Percentiles rank a stretch among this genome's conserved stretches.
phyloP scores from a whole-genome alignment of 805 yeast species.

The Sugiyamaella chiloensis region DNA sequence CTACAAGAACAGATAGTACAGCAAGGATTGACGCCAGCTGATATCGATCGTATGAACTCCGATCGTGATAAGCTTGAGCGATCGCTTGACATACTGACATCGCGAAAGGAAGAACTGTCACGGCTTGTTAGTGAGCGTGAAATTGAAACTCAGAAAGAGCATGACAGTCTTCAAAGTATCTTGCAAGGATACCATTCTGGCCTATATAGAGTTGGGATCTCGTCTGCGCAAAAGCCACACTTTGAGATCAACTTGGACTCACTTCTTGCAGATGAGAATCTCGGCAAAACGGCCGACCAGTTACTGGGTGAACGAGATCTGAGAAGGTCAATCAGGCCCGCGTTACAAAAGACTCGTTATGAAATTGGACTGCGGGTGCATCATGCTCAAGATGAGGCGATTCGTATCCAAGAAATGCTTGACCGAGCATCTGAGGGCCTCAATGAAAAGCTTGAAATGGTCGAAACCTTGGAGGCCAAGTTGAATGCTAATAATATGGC shows the following conservation, averaged over 20 bases:
- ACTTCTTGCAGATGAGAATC: constrained; percentile 41
- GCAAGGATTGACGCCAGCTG: constrained; percentile 59
- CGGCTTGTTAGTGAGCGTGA: constrained; percentile 50
- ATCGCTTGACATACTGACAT: constrained; percentile 46
- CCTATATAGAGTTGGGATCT: constrained; percentile 47
- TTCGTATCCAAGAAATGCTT: constrained; percentile 55
- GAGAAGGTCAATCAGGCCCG: constrained; percentile 35
- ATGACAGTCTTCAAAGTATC: constrained; percentile 50
- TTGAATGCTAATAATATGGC: constrained; percentile 50
- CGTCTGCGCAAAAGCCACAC: constrained; percentile 20
- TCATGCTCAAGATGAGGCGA: constrained; percentile 52
- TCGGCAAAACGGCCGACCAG: constrained; percentile 46
- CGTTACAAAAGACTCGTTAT: constrained; percentile 45
- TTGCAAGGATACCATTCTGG: constrained; percentile 55
- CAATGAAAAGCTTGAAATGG: constrained; percentile 52
- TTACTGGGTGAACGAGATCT: constrained; percentile 40
- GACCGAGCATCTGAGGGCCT: constrained; percentile 56
- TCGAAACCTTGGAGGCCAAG: constrained; percentile 56
- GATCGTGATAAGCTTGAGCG: constrained; percentile 60
- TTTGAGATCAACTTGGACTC: constrained; percentile 44
- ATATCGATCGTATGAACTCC: constrained; percentile 58
- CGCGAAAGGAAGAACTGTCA: constrained; percentile 45
- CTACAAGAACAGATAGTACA: constrained; percentile 42
- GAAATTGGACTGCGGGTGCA: constrained; percentile 46
- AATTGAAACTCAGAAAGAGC: constrained; percentile 46